A percentile compares a stretch with the other conserved stretches of the same genome.
phyloP scores from a whole-genome alignment of 2,329 filamentous ascomycete genomes.

The Cladosporium sp. region DNA sequence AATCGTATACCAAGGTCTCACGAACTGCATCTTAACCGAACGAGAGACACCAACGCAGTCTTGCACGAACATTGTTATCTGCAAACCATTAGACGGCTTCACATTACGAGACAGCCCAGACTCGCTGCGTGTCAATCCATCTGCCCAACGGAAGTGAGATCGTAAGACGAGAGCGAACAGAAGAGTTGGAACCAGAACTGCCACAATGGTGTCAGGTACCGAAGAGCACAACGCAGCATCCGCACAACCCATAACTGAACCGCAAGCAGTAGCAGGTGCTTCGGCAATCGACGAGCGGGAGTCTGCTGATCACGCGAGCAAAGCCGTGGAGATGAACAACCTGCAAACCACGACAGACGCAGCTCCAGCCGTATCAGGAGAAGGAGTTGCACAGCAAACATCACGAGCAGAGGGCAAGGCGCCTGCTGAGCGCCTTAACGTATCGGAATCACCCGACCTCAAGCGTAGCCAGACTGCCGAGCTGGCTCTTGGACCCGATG shows the following conservation, averaged over 20 bases:
- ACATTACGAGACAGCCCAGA: background rate
- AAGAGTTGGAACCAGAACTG: background rate
- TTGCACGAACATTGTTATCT: background rate
- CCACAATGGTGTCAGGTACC: background rate
- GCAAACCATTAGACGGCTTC: background rate
- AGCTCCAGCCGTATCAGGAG: background rate
- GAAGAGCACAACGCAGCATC: background rate
- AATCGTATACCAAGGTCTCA: background rate
- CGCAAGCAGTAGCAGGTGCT: constrained; percentile 3
- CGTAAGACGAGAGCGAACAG: background rate
- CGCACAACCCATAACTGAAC: background rate
- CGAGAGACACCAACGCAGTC: background rate
- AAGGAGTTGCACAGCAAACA: background rate
- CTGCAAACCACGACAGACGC: background rate
- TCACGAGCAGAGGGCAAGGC: background rate
- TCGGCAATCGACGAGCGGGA: constrained; percentile 3
- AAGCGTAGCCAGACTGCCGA: constrained; percentile 13
- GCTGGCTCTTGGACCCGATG: constrained; percentile 10
- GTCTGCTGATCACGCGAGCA: background rate
- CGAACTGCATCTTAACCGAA: background rate
- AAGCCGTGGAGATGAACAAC: constrained; percentile 9
- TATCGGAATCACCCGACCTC: constrained; percentile 2
- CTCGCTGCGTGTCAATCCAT: background rate
- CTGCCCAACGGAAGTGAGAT: background rate
- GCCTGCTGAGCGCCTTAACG: background rate